Evolutionary conservation across 148 eudicot genomes (phyloP).

Genomic region (Nepenthes gracilis): DNA sequence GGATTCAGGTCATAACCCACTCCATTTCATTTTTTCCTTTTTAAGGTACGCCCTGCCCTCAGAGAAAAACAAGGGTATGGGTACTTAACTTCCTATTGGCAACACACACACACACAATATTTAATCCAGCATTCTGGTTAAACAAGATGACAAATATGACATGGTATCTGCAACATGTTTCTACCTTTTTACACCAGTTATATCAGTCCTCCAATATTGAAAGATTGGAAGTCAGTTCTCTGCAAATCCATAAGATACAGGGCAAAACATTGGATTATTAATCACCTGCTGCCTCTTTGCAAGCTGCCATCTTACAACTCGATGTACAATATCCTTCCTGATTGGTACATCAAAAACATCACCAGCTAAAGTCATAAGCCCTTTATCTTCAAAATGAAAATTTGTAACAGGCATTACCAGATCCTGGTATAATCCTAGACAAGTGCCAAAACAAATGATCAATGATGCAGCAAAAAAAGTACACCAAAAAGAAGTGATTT

Average conservation of each 20-base stretch:
- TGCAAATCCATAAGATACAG: background rate
- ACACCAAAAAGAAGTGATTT: background rate
- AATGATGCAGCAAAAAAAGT: background rate
- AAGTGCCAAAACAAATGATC: slow-evolving; percentile 9
- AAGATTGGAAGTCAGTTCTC: background rate
- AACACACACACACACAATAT: too few species aligned
- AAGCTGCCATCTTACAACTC: slow-evolving; percentile 98
- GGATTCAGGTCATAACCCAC: too few species aligned
- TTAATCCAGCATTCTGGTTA: too few species aligned
- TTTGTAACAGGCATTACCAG: slow-evolving; percentile 77
- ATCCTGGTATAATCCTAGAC: slow-evolving; percentile 62
- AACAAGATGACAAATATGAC: too few species aligned
- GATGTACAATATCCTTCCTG: slow-evolving; percentile 89
- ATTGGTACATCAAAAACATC: slow-evolving; percentile 98
- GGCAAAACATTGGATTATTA: background rate
- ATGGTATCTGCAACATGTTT: too few species aligned
- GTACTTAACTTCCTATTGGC: too few species aligned
- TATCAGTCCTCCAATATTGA: background rate
- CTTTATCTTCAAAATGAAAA: slow-evolving; percentile 80
- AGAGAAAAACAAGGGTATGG: too few species aligned
- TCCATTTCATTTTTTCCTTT: too few species aligned
- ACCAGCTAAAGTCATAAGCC: slow-evolving; percentile 74
- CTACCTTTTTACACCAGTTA: background rate
- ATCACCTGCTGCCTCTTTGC: slow-evolving; percentile 94
- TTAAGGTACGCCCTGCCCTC: too few species aligned